Conservation (phyloP, 202 grass and related monocot genomes). For the Elaeis oleifera region DNA sequence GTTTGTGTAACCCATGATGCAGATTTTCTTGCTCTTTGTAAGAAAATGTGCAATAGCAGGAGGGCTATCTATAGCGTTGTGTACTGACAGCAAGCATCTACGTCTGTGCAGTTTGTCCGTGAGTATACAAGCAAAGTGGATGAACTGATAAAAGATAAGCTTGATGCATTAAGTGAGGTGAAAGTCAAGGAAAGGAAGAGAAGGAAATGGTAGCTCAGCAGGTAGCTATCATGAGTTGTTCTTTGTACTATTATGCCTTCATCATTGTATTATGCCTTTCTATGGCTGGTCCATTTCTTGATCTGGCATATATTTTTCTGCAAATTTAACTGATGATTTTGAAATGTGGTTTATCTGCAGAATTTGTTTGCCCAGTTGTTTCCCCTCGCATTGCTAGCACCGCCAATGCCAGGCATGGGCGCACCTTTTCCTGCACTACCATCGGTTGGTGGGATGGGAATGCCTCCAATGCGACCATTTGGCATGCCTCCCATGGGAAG, state of each 20-base stretch:
- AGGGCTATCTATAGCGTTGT: too few relatives aligned
- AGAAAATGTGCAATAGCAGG: too few relatives aligned
- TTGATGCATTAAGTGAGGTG: slow-evolving; percentile 6
- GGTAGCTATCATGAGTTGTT: not conserved
- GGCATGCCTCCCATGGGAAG: slow-evolving; percentile 10
- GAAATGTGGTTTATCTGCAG: not conserved
- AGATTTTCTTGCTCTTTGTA: too few relatives aligned
- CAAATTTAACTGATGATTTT: too few relatives aligned
- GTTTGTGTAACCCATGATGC: too few relatives aligned
- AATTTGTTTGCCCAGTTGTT: slow-evolving; percentile 12
- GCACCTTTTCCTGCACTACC: not conserved
- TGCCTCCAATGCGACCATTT: slow-evolving; percentile 6
- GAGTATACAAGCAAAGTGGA: not conserved
- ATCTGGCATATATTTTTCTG: too few relatives aligned
- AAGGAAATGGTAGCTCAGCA: slow-evolving; percentile 13
- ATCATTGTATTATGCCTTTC: too few relatives aligned
- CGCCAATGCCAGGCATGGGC: slow-evolving; percentile 8
- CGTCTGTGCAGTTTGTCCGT: too few relatives aligned
- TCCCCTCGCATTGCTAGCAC: slow-evolving; percentile 5
- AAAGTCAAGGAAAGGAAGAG: slow-evolving; percentile 6
- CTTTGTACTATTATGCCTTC: not conserved
- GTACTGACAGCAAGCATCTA: not conserved
- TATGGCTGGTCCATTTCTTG: too few relatives aligned
- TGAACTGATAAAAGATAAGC: slow-evolving; percentile 7
- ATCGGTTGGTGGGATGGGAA: not conserved